A percentile compares a stretch with the other conserved stretches of the same genome.
These are phyloP conservation scores for Citrus medica DNA, from an alignment of 345 rosid species.

Conservation along the genomic window DNA sequence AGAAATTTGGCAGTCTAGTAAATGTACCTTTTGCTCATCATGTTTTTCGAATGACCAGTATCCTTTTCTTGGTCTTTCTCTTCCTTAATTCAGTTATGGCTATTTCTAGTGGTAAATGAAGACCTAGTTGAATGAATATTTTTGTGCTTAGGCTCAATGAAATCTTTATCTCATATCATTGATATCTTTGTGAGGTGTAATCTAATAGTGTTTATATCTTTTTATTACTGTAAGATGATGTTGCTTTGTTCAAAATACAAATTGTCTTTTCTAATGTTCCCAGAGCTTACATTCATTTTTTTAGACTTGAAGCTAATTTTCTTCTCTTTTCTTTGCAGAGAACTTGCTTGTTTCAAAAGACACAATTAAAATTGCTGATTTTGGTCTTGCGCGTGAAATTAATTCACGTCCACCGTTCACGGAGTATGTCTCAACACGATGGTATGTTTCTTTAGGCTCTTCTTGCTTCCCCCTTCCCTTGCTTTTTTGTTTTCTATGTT, in stretches of 20 bases:
- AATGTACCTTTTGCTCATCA: background rate
- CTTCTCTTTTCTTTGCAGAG: conserved; percentile 38
- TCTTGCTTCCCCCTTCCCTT: background rate
- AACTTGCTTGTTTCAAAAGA: conserved; percentile 78
- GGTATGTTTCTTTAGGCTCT: conserved; percentile 44
- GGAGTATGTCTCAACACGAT: conserved; percentile 91
- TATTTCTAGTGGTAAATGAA: background rate
- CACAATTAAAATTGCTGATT: conserved; percentile 87
- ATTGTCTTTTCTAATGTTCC: background rate
- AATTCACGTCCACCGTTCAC: conserved; percentile 84
- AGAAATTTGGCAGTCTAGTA: background rate
- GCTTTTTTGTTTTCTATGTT: background rate
- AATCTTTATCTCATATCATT: background rate
- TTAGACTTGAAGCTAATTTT: background rate
- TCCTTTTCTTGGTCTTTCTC: background rate
- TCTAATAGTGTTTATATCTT: background rate
- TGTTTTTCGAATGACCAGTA: background rate
- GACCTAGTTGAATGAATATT: background rate
- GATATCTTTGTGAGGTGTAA: background rate
- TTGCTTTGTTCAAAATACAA: too few species aligned
- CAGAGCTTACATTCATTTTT: background rate
- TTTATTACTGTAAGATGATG: background rate
- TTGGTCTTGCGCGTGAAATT: conserved; percentile 93
- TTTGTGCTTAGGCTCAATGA: too few species aligned
- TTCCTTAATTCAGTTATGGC: too few species aligned